These are phyloP conservation scores for Mucor lusitanicus DNA, from an alignment of 371 early-diverging fungal genomes.

Conservation along the genomic window DNA sequence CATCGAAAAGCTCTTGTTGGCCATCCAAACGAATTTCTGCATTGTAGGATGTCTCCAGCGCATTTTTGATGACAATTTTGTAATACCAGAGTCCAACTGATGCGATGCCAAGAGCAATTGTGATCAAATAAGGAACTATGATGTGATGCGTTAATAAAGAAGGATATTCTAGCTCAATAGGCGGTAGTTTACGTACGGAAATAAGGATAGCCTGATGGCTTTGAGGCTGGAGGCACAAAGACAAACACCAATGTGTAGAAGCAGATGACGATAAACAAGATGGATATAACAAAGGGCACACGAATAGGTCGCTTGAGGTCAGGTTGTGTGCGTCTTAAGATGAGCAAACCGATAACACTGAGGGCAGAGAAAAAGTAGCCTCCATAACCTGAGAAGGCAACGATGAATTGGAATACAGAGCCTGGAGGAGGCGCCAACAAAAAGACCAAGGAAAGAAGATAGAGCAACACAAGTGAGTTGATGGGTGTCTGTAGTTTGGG, in stretches of 20 bases:
- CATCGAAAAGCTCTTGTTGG: conserved; percentile 16
- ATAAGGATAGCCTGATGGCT: conserved; percentile 22
- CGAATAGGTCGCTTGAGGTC: conserved; percentile 23
- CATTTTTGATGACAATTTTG: conserved; percentile 13
- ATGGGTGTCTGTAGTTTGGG: conserved; percentile 26
- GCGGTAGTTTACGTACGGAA: conserved; percentile 13
- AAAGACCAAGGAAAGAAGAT: conserved; percentile 20
- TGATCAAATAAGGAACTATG: conserved; percentile 26
- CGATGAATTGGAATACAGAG: conserved; percentile 23
- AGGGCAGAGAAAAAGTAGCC: conserved; percentile 24
- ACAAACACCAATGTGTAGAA: conserved; percentile 27
- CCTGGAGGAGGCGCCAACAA: conserved; percentile 30
- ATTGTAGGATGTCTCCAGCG: conserved; percentile 22
- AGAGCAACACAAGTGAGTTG: conserved; percentile 14
- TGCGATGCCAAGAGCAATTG: conserved; percentile 12
- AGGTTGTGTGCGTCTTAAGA: conserved; percentile 24
- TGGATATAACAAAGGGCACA: conserved; percentile 15
- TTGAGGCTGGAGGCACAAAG: conserved; percentile 23
- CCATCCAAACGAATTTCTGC: conserved; percentile 18
- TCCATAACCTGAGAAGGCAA: conserved; percentile 25
- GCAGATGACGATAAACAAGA: conserved; percentile 22
- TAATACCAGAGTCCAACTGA: conserved; percentile 27
- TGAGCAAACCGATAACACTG: conserved; percentile 20
- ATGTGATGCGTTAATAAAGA: background rate
- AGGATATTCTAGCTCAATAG: background rate